A percentile compares a stretch with the other conserved stretches of the same genome.
phyloP scores from a whole-genome alignment of 169 alveolate genomes.

The Theileria orientalis region DNA sequence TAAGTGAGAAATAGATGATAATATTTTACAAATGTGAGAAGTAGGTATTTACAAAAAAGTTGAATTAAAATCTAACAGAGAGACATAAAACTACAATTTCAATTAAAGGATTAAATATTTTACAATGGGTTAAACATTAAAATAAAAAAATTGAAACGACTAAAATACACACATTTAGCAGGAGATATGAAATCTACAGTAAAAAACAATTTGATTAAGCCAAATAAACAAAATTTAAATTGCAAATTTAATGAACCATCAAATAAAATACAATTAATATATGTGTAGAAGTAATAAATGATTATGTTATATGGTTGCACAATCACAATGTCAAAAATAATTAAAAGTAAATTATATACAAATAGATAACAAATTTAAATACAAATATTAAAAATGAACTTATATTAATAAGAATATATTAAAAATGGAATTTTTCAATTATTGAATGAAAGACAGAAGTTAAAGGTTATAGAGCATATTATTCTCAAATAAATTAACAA shows the following conservation, averaged over 20 bases:
- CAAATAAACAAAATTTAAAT: neutral
- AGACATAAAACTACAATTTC: neutral
- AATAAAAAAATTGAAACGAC: neutral
- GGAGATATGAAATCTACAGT: neutral
- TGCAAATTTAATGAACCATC: neutral
- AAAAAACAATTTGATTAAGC: neutral
- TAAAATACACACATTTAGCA: neutral
- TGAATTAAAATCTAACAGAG: slow-evolving; percentile 4
- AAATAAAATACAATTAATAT: neutral
- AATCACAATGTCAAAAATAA: no score
- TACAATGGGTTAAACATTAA: neutral
- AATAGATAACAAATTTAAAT: no score
- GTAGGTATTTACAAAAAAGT: neutral
- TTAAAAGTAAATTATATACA: no score
- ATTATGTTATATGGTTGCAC: neutral
- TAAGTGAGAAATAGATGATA: neutral
- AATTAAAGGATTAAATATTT: neutral
- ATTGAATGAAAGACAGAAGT: no score
- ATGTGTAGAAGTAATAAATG: neutral
- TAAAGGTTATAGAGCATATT: no score
- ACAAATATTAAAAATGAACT: no score
- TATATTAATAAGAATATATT: no score
- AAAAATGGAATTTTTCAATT: no score
- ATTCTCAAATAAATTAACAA: no score
- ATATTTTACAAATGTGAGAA: neutral